Percentiles rank a stretch among this genome's conserved stretches.
phyloP scores from a whole-genome alignment of 495 filamentous ascomycete species.

The Aspergillus carlsbadensis region DNA sequence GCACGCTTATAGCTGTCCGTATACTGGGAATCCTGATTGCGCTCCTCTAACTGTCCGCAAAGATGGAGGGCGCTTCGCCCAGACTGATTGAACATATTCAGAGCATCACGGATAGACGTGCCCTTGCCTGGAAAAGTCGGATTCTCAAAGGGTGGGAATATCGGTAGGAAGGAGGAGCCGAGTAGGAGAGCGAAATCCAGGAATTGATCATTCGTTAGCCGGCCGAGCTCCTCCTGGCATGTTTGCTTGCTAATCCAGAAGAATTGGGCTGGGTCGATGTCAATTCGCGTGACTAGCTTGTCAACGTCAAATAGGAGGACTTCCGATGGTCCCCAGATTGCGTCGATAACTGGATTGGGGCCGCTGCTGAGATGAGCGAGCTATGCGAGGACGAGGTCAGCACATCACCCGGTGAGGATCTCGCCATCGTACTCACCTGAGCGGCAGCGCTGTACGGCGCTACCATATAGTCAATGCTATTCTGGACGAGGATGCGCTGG shows the following conservation, averaged over 20 bases:
- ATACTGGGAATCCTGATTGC: slow-evolving; percentile 72
- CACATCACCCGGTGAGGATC: background rate
- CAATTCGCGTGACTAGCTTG: slow-evolving; percentile 76
- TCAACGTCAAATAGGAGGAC: slow-evolving; percentile 83
- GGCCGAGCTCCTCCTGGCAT: slow-evolving; percentile 67
- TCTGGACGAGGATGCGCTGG: slow-evolving; percentile 67
- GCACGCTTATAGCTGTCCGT: slow-evolving; percentile 80
- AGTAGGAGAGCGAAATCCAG: slow-evolving; percentile 80
- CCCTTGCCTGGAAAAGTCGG: slow-evolving; percentile 42
- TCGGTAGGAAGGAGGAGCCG: slow-evolving; percentile 74
- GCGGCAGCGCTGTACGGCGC: slow-evolving; percentile 88
- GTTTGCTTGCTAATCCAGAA: slow-evolving; percentile 68
- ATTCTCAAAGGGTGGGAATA: slow-evolving; percentile 73
- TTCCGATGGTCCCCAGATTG: slow-evolving; percentile 83
- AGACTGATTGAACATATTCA: slow-evolving; percentile 67
- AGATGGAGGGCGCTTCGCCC: slow-evolving; percentile 61
- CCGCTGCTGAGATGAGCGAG: slow-evolving; percentile 77
- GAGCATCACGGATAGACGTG: slow-evolving; percentile 61
- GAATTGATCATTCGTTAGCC: slow-evolving; percentile 70
- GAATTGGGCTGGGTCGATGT: slow-evolving; percentile 65
- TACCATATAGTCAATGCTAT: slow-evolving; percentile 74
- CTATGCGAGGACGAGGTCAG: slow-evolving; percentile 41
- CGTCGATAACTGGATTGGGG: slow-evolving; percentile 66
- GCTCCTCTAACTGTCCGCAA: slow-evolving; percentile 69
- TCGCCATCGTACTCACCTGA: slow-evolving; percentile 58